Percentiles rank a stretch among this genome's conserved stretches.
phyloP scores from a whole-genome alignment of 805 yeast species.

The Dipodascopsis tothii region DNA sequence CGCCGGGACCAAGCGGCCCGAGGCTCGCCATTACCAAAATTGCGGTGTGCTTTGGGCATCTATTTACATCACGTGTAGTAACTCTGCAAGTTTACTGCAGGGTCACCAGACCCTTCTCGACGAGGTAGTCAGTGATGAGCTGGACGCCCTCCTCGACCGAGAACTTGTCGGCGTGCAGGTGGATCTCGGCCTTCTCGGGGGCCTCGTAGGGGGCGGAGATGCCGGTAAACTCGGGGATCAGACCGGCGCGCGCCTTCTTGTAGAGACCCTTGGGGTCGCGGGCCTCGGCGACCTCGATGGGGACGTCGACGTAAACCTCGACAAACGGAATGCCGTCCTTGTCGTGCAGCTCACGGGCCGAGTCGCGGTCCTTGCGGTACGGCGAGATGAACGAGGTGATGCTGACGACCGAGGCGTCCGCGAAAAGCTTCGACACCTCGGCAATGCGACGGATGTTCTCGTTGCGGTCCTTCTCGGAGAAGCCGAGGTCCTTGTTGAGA shows the following conservation, averaged over 20 bases:
- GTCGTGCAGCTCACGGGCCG: constrained; percentile 78
- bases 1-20: too few species aligned
- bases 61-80: too few species aligned
- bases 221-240: constrained; percentile 91
- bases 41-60: too few species aligned
- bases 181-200: constrained; percentile 78
- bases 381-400: constrained; percentile 92
- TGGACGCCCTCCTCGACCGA: constrained; percentile 76
- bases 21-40: too few species aligned
- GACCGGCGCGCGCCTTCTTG: constrained; percentile 93
- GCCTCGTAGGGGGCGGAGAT: constrained; percentile 94
- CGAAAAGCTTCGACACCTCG: constrained; percentile 88
- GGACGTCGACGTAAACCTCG: constrained; percentile 89
- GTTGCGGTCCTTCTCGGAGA: constrained; percentile 82
- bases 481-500: constrained; percentile 88
- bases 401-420: constrained; percentile 83
- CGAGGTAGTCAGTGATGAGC: constrained; percentile 58
- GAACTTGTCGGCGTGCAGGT: constrained; percentile 61
- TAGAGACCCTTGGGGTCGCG: constrained; percentile 97
- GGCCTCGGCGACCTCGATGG: constrained; percentile 87
- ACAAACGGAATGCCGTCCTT: constrained; percentile 71
- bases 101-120: constrained; percentile 6
- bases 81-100: too few species aligned
- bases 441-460: constrained; percentile 93
- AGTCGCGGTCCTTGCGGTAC: constrained; percentile 72